These are phyloP conservation scores for Sporothrix curviconia DNA, from an alignment of 2,329 filamentous ascomycete genomes.

Conservation along the genomic window DNA sequence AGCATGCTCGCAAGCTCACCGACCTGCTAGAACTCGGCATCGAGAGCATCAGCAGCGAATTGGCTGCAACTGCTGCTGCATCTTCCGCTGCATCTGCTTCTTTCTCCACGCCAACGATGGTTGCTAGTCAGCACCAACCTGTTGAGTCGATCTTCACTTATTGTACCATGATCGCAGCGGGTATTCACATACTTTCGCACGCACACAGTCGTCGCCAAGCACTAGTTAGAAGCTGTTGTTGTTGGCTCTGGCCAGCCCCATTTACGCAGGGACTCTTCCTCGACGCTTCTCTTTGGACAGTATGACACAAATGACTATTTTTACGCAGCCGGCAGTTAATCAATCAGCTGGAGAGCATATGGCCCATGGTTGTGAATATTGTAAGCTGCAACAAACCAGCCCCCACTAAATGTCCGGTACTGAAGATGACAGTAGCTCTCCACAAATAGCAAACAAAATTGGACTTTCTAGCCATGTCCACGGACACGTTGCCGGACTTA, in stretches of 20 bases:
- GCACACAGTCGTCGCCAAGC: neutral
- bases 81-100: neutral
- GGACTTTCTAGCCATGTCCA: neutral
- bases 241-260: too few species aligned
- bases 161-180: neutral
- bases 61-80: too few species aligned
- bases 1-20: neutral
- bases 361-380: neutral
- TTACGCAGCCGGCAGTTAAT: neutral
- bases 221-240: too few species aligned
- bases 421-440: too few species aligned
- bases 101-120: neutral
- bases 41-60: neutral
- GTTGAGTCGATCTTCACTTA: neutral
- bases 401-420: too few species aligned
- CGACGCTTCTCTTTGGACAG: neutral
- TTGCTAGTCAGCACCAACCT: neutral
- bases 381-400: neutral
- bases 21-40: neutral
- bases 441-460: neutral
- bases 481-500: neutral
- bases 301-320: neutral
- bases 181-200: neutral
- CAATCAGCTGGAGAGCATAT: neutral
- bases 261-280: neutral